phyloP scores from a whole-genome alignment of 106 monocot species.

The Allium fistulosum region DNA sequence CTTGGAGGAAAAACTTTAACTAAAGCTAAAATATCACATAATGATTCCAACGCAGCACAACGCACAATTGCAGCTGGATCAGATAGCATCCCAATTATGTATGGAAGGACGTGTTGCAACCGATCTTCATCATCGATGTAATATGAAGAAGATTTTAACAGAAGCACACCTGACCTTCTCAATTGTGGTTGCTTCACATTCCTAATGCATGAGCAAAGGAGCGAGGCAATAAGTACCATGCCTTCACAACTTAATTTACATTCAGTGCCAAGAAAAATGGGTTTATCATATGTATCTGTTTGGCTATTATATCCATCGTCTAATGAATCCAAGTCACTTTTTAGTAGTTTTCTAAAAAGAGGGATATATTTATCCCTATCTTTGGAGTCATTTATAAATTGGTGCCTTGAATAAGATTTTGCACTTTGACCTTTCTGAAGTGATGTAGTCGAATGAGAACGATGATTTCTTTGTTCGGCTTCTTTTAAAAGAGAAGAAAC shows the following conservation, averaged over 20 bases:
- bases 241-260: slow-evolving; percentile 56
- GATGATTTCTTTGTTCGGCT: slow-evolving; percentile 38
- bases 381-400: slow-evolving; percentile 21
- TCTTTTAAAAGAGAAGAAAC: slow-evolving; percentile 64
- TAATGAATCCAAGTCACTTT: slow-evolving; percentile 58
- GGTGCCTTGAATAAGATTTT: slow-evolving; percentile 15
- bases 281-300: slow-evolving; percentile 45
- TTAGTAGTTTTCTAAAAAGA: slow-evolving; percentile 48
- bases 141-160: slow-evolving; percentile 56
- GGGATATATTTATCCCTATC: slow-evolving; percentile 31
- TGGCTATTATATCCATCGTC: slow-evolving; percentile 41
- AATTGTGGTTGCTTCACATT: slow-evolving; percentile 89
- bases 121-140: slow-evolving; percentile 97
- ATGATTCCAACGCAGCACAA: slow-evolving; percentile 88
- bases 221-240: slow-evolving; percentile 86
- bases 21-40: slow-evolving; percentile 73
- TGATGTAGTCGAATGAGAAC: slow-evolving; percentile 14
- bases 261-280: slow-evolving; percentile 32
- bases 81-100: slow-evolving; percentile 85
- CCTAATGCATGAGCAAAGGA: slow-evolving; percentile 83
- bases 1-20: slow-evolving; percentile 87
- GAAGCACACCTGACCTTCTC: slow-evolving; percentile 68
- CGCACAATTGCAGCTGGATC: slow-evolving; percentile 94
- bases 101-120: slow-evolving; percentile 90
- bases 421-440: slow-evolving; percentile 8